Evolutionary conservation across 768 basidiomycete genomes (phyloP).

Genomic region (Hemileccinum impolitum): DNA sequence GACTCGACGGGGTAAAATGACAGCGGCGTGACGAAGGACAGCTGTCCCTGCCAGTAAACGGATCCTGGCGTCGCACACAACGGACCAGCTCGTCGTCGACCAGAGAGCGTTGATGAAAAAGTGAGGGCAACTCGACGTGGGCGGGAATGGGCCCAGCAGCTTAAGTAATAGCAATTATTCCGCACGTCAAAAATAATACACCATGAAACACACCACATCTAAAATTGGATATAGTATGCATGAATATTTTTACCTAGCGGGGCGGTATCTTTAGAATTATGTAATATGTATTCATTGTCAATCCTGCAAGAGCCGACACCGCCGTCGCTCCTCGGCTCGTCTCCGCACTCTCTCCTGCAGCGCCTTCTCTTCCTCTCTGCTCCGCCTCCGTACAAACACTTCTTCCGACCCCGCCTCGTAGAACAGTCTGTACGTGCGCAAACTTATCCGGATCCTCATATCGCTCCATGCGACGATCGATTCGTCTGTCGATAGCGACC

Average conservation of each 20-base stretch:
- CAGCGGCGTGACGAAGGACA: background rate
- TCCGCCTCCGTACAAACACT: slow-evolving; percentile 38
- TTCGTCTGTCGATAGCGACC: slow-evolving; percentile 42
- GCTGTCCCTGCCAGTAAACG: background rate
- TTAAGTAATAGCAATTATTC: slow-evolving; percentile 22
- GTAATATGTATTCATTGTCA: slow-evolving; percentile 4
- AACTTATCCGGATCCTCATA: slow-evolving; percentile 49
- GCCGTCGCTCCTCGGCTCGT: slow-evolving; percentile 57
- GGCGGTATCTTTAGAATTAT: background rate
- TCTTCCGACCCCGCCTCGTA: slow-evolving; percentile 71
- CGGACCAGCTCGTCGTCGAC: slow-evolving; percentile 9
- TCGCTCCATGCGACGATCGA: slow-evolving; percentile 16
- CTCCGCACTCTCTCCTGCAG: slow-evolving; percentile 38
- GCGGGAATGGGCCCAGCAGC: slow-evolving; percentile 10
- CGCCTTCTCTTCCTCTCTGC: slow-evolving; percentile 31
- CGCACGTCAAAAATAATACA: slow-evolving; percentile 17
- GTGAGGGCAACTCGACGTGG: slow-evolving; percentile 4
- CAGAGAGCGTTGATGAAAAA: background rate
- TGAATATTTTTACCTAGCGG: too few species aligned
- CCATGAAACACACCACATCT: background rate
- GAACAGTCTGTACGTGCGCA: slow-evolving; percentile 63
- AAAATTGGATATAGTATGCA: background rate
- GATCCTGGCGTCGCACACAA: slow-evolving; percentile 1
- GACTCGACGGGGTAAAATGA: background rate
- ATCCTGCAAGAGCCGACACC: slow-evolving; percentile 35